Base-by-base conservation (phyloP, 345 rosid genomes). In the Angophora floribunda region DNA sequence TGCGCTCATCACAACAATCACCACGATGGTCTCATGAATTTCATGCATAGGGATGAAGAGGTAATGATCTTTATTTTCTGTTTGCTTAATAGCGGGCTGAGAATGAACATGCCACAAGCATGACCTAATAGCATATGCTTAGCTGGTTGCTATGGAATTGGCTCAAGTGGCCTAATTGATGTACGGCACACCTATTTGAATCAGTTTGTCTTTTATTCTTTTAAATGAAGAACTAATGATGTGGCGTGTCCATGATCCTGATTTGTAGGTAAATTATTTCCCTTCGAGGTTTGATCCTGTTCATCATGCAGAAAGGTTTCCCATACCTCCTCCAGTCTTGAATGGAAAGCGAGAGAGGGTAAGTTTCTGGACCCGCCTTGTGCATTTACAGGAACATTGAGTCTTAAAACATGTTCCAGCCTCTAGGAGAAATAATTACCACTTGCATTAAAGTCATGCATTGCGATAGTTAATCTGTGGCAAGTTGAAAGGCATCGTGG, bases 1-100 rank as follows among this genome's bases (percentile, higher is more conserved):
- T 97, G 97, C 88, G 90, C 95, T 89, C 98, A 97, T 91, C 98
- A 96, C 92, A 98, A 98, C 93, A 97, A 97, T 88, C 99, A 97
- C 92, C 94, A 96, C 88, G 99, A 96, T 0, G 99, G 99, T 93
- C 88, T 92, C 85, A 97, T 97, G 99, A 97, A 97, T 91, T 95
- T 97, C 93, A 94, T 97, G 96, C 99, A 96, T 88, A 92, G 99
- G 87, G 96, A 97, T 89, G 99, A 96, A 89, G 99, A 97, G 99
- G 99, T 97, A 90, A 79, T 88, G 36, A n/a, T 85, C 61, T 82
- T 88, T 28, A 89, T 30, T 86, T 67, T 67, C n/a, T 87, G 22
- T 32, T 53, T 84, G 16, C 84, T 47, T 22, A 28, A 45, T 24
- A 52, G 41, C 12, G 4, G 22, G 22, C 82, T 75, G 41, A 19